Evolutionary conservation across 495 filamentous ascomycete genomes (phyloP).

Genomic region (Aspergillus carlsbadensis): DNA sequence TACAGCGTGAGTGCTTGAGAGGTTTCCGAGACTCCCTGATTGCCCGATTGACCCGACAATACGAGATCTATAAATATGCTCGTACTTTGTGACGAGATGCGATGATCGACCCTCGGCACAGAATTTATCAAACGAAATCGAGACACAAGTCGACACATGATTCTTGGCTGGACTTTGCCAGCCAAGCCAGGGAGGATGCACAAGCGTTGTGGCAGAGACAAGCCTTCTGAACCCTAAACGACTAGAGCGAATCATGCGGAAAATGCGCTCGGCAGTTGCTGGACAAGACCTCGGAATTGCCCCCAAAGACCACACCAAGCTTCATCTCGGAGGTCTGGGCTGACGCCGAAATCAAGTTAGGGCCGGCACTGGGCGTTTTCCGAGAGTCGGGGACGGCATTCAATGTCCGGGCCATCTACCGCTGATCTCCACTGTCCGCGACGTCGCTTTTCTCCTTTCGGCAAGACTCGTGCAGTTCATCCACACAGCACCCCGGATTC

Average conservation of each 20-base stretch:
- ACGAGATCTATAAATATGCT: too few relatives aligned
- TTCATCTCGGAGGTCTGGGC: too few relatives aligned
- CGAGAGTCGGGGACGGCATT: background rate
- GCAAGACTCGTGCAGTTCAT: too few relatives aligned
- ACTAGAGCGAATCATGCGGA: background rate
- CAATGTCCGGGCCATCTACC: background rate
- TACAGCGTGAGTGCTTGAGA: background rate
- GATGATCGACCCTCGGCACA: too few relatives aligned
- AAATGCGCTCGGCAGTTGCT: constrained; percentile 7
- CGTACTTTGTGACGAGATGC: too few relatives aligned
- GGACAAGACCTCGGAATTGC: background rate
- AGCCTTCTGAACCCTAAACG: background rate
- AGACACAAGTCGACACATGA: too few relatives aligned
- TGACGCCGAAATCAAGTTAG: background rate
- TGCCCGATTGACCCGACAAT: too few relatives aligned
- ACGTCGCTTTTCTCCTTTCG: background rate
- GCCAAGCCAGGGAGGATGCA: too few relatives aligned
- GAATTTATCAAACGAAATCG: too few relatives aligned
- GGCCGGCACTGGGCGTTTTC: background rate
- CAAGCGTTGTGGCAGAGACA: background rate
- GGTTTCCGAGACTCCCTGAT: too few relatives aligned
- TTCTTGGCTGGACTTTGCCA: too few relatives aligned
- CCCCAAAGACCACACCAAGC: background rate
- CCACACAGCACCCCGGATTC: too few relatives aligned
- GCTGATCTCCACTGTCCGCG: constrained; percentile 1